These are phyloP conservation scores for Ampelomyces quisqualis DNA, from an alignment of 2,329 filamentous ascomycete species.

Conservation along the genomic window DNA sequence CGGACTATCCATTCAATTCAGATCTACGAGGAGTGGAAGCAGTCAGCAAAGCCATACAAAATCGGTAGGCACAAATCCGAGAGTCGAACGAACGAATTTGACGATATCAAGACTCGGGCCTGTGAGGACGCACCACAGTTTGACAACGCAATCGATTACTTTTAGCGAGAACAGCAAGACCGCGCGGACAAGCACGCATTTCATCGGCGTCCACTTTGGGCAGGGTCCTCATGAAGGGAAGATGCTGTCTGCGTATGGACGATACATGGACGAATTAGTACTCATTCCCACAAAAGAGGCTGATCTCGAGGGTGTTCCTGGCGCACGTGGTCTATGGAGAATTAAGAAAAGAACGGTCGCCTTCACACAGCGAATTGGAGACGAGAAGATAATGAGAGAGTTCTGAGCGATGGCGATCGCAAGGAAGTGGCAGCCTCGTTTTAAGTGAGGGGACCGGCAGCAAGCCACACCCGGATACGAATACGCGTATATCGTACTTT, in stretches of 20 bases:
- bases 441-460: no score
- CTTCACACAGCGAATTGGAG: slow-evolving; percentile 42
- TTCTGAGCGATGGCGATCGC: slow-evolving; percentile 14
- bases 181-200: slow-evolving; percentile 45
- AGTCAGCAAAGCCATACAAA: slow-evolving; percentile 37
- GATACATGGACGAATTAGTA: slow-evolving; percentile 45
- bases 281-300: slow-evolving; percentile 22
- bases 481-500: neutral
- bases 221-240: slow-evolving; percentile 46
- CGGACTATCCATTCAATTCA: slow-evolving; percentile 44
- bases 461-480: no score
- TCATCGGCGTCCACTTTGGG: slow-evolving; percentile 48
- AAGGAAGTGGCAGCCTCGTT: neutral
- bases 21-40: slow-evolving; percentile 38
- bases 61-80: slow-evolving; percentile 26
- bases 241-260: slow-evolving; percentile 46
- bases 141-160: slow-evolving; percentile 47
- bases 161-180: slow-evolving; percentile 32
- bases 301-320: slow-evolving; percentile 34
- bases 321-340: slow-evolving; percentile 46
- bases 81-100: neutral
- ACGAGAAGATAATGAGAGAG: slow-evolving; percentile 40
- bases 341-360: slow-evolving; percentile 41
- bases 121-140: slow-evolving; percentile 46
- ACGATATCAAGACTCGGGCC: slow-evolving; percentile 38